Evolutionary conservation across 1,139 yeast genomes (phyloP).

Genomic region (Nakaseomyces bracarensis): DNA sequence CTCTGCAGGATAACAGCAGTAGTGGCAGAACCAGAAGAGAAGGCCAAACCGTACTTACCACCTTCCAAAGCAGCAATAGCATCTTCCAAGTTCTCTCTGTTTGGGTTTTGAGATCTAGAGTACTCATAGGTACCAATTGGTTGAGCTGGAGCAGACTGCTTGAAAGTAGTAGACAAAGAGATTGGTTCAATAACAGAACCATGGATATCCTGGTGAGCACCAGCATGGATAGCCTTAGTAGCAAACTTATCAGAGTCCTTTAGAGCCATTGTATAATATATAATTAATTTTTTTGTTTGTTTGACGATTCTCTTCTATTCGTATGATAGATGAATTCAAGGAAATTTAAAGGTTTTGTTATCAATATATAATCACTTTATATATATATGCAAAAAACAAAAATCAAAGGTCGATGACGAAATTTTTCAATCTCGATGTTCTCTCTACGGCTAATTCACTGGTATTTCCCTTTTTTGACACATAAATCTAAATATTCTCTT

Average conservation of each 20-base stretch:
- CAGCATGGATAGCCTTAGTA: slow-evolving; percentile 79
- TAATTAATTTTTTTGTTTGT: background rate
- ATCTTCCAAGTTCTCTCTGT: slow-evolving; percentile 72
- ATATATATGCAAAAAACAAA: background rate
- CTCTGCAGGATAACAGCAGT: slow-evolving; percentile 74
- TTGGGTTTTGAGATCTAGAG: slow-evolving; percentile 83
- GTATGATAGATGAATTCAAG: too few species aligned
- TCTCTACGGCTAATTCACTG: too few species aligned
- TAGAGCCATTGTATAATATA: slow-evolving; percentile 18
- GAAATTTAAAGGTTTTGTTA: too few species aligned
- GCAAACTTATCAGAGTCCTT: slow-evolving; percentile 43
- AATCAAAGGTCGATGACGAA: too few species aligned
- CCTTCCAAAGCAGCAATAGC: slow-evolving; percentile 76
- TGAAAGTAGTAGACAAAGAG: slow-evolving; percentile 78
- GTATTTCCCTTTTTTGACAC: too few species aligned
- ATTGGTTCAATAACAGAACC: slow-evolving; percentile 88
- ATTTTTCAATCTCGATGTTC: too few species aligned
- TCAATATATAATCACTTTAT: too few species aligned
- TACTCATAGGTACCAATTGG: slow-evolving; percentile 80
- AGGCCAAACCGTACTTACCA: slow-evolving; percentile 72
- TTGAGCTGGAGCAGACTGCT: slow-evolving; percentile 66
- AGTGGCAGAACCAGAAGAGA: slow-evolving; percentile 80
- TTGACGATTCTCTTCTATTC: background rate
- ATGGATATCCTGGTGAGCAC: slow-evolving; percentile 66
- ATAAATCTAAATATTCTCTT: too few species aligned